Percentiles rank a stretch among this genome's conserved stretches.
Evolutionary conservation across 495 filamentous ascomycete species (phyloP).

Genomic region (Eremomyces bilateralis): DNA sequence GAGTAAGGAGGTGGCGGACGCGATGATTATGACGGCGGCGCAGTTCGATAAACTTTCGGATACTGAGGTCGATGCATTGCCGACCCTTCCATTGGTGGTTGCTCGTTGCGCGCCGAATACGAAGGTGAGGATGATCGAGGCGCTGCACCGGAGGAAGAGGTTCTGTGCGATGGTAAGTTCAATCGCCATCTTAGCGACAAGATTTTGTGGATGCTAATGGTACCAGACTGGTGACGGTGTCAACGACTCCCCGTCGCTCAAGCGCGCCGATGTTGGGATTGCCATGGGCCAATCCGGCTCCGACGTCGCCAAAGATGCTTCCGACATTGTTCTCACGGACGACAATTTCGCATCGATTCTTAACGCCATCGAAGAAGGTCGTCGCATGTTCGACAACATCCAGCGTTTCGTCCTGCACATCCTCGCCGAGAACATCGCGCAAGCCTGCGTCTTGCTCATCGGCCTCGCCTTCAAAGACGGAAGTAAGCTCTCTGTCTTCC

Average conservation of each 20-base stretch:
- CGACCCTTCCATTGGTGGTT: slow-evolving; percentile 44
- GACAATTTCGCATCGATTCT: slow-evolving; percentile 76
- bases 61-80: slow-evolving; percentile 41
- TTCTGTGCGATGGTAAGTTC: slow-evolving; percentile 69
- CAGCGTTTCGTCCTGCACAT: slow-evolving; percentile 67
- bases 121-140: slow-evolving; percentile 62
- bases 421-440: slow-evolving; percentile 50
- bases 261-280: slow-evolving; percentile 66
- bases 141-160: slow-evolving; percentile 37
- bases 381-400: slow-evolving; percentile 64
- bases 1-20: slow-evolving; percentile 16
- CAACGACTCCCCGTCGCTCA: slow-evolving; percentile 67
- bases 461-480: slow-evolving; percentile 51
- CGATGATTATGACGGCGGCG: slow-evolving; percentile 44
- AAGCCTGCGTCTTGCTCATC: slow-evolving; percentile 48
- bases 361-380: slow-evolving; percentile 51
- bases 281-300: slow-evolving; percentile 60
- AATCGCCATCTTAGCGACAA: neutral
- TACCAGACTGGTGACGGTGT: slow-evolving; percentile 78
- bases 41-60: slow-evolving; percentile 39
- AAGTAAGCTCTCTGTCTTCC: slow-evolving; percentile 44
- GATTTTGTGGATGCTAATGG: no score
- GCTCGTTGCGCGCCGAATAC: slow-evolving; percentile 50
- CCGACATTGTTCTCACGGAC: slow-evolving; percentile 58
- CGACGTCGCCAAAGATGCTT: slow-evolving; percentile 74